Base-by-base conservation (phyloP, 176 grass and related monocot genomes). In the Oryza longistaminata region DNA sequence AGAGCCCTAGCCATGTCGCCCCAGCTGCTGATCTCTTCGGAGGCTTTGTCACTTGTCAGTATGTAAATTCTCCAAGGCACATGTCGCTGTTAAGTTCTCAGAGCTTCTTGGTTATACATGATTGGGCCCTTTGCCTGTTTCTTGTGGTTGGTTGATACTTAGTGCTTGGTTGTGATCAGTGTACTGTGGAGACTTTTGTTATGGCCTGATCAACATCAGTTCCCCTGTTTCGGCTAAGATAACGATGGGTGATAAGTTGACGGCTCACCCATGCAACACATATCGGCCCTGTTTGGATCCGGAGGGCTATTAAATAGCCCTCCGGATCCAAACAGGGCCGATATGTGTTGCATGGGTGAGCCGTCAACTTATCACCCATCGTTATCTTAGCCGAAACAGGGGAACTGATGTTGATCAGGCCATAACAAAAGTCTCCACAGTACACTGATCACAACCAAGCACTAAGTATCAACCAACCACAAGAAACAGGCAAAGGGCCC, bases 41-140 rank as follows among this genome's bases (percentile, higher is more conserved):
- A 77, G 53, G 82, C 52, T 75, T 77, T 66, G 76, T 79, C 11
- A 35, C 75, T 78, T 58, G 76, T 79, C 27, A 55, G 5, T 46
- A 22, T 88, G 82, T 88, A 91, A 81, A 85, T 88, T 52, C 42
- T 91, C 60, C 65, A 33, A 44, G 76, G 45, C 35, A 60, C 77
- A 78, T 48, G 6, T 82, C 2, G 13, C 58, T 62, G 58, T 45
- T 64, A 46, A 46, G 16, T 49, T 80, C 46, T 26, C 44, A 73
- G 66, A 88, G 55, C 81, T 66, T 19, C 22, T 65, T 42, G 62
- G 17, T 81, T 84, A 58, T 73, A 76, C 43, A 77, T 79, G 50
- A 76, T 25, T 25, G 70, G 69, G 64, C 13, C 13, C 21, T 71
- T 17, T 44, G 49, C 39, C n/a, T 85, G 24, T 17, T 40, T 24